Evolutionary conservation across 1,284 basidiomycete genomes (phyloP).

Genomic region (Serendipita sp.): DNA sequence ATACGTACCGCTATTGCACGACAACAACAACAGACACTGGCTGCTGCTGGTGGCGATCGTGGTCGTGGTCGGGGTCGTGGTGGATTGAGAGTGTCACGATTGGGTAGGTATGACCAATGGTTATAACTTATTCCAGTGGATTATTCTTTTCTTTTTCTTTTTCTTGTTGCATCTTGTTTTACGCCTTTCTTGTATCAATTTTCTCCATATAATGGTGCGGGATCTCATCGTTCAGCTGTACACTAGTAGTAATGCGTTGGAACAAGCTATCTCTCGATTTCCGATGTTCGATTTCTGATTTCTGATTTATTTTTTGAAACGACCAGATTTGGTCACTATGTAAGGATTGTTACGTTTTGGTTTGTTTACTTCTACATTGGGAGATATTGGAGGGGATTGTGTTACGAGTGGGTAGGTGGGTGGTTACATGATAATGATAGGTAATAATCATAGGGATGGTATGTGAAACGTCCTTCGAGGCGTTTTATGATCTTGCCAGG

Average conservation of each 20-base stretch:
- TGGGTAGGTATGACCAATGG: constrained; percentile 5
- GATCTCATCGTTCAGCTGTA: not conserved
- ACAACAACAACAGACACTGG: too few relatives aligned
- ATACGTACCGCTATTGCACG: too few relatives aligned
- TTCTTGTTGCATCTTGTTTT: not conserved
- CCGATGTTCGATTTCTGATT: not conserved
- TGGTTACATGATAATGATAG: too few relatives aligned
- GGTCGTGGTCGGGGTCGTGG: not conserved
- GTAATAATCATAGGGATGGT: too few relatives aligned
- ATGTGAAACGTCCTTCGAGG: too few relatives aligned
- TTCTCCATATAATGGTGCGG: not conserved
- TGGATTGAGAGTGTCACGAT: not conserved
- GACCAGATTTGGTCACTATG: not conserved
- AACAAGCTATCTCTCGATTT: not conserved
- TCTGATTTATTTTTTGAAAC: not conserved
- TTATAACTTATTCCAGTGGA: not conserved
- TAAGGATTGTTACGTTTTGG: not conserved
- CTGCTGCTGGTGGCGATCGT: not conserved
- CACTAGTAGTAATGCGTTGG: not conserved
- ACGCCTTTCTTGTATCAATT: not conserved
- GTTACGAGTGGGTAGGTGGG: too few relatives aligned
- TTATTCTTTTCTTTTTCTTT: not conserved
- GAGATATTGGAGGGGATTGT: too few relatives aligned
- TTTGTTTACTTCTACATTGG: not conserved
- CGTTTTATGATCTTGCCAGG: too few relatives aligned